Evolutionary conservation across 2,329 filamentous ascomycete species (phyloP), one percentile per base, ranked within the genome.

Genomic region (Zelopaecilomyces penicillatus): DNA sequence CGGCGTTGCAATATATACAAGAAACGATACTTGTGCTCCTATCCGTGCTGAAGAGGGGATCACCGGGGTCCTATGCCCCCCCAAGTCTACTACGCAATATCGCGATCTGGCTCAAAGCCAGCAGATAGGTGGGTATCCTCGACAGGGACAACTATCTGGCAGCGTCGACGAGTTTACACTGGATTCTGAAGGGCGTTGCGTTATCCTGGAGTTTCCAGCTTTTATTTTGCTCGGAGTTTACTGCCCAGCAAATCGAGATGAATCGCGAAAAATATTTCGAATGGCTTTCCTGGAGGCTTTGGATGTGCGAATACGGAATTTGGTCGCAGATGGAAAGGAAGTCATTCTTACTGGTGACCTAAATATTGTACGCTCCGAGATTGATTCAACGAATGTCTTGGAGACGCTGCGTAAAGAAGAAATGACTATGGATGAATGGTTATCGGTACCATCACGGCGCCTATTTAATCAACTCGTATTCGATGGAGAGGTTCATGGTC

Each of bases 151-250:
- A 57, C 71, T 95, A 2, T 68, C 73, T 0, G 70, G 73, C 8
- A 60, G 65, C 1, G 65, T 88, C 4, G 87, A 95, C 56, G 80
- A 87, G 36, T 70, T 74, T 2, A 74, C 74, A 1, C 76, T 97
- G 6, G 93, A 98, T 61, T 86, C 87, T 0, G 93, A 98, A 69
- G 93, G 93, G 1, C 83, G 93, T 39, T 95, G 89, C 55, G 80
- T 97, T 6, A 74, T 95, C 37, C 73, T 98, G 4, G 93, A 97
- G 59, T 97, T 98, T 54, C 87, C 89, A 0, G 90, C 88, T 3
- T 97, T 98, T 61, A 88, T 98, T 4, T 75, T 98, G 11, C 78
- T 98, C 41, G 93, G 91, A 4, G 83, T 94, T 2, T 97, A 98
- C 65, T 87, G 86, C 55, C 93, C 93, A 8, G 93, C 91, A 26